Base-by-base conservation (phyloP, 768 basidiomycete species). In the Brasilioporus rufonigricans region DNA sequence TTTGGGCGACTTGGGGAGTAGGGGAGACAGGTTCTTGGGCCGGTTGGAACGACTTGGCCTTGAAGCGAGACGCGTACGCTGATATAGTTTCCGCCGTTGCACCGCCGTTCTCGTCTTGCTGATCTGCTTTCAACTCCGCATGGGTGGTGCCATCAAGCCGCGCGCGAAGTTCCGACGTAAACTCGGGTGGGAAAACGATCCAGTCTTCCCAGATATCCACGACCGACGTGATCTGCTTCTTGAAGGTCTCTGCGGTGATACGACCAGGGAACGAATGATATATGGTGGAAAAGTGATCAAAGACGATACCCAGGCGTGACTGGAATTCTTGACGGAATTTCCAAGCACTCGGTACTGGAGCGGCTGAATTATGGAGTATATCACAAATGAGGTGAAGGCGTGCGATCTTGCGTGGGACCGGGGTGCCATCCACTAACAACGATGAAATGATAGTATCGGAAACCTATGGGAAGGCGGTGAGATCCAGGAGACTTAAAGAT, bases 151-250 rank as follows among this genome's bases (percentile, higher is more conserved):
- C 91, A 46, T 95, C 91, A 46, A 98, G 77, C 52, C 93, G 77
- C 50, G 71, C 72, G 24, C 92, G 78, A 16, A 96, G 78, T 62
- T 87, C 84, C 2, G 78, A 65, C 0, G 90, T 94, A 64, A 89
- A 91, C 51, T 95, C 91, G 3, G 88, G 89, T 49, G 91, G 80
- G 67, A 98, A 98, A 31, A 98, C 91, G 54, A 98, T 95, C 94
- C 95, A 96, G 68, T 97, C 89, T 66, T 98, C 97, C 94, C 97
- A 98, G 29, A 98, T 87, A 64, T 98, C 95, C 6, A 98, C 80
- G 18, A 98, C 85, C 9, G 85, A 76, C 6, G 84, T 85, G 55
- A 98, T 92, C 71, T 98, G 93, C 61, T 87, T 88, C 75, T 90
- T 95, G 80, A 98, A 99, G 1, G 89, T 87, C 61, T 98, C 95